Evolutionary conservation across 345 rosid species (phyloP).

Genomic region (Raphanus sativus): DNA sequence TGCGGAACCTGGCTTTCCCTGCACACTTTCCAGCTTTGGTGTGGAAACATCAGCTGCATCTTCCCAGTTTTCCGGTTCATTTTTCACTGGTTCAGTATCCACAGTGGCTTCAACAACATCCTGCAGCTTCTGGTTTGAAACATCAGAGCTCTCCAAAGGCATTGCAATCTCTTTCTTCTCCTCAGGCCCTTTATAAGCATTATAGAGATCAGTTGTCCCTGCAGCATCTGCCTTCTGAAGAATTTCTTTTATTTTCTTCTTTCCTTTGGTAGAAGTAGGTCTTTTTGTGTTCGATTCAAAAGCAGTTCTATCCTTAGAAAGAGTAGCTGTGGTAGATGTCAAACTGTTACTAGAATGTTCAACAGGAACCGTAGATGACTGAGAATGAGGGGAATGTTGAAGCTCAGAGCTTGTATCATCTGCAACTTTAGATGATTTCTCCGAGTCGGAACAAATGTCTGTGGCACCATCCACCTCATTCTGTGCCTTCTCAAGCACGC

Average conservation of each 20-base stretch:
- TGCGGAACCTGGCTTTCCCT: constrained; percentile 32
- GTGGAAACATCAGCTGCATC: constrained; percentile 89
- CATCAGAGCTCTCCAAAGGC: constrained; percentile 38
- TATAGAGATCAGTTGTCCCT: constrained; percentile 80
- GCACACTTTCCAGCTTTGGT: constrained; percentile 61
- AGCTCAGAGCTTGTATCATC: constrained; percentile 39
- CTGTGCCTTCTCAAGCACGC: constrained; percentile 28
- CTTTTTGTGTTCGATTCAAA: constrained; percentile 49
- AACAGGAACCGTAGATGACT: constrained; percentile 30
- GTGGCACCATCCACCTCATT: constrained; percentile 38
- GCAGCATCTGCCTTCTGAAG: constrained; percentile 95
- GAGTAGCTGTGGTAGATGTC: constrained; percentile 35
- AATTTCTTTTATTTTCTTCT: constrained; percentile 62
- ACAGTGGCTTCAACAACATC: constrained; percentile 35
- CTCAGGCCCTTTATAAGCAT: constrained; percentile 89
- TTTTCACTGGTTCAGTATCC: constrained; percentile 45
- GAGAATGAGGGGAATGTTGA: constrained; percentile 41
- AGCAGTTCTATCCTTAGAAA: constrained; percentile 51
- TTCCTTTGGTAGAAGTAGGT: constrained; percentile 45
- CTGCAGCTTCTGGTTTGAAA: constrained; percentile 35
- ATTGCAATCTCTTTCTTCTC: constrained; percentile 59
- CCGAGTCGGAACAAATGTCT: constrained; percentile 28
- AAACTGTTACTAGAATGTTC: constrained; percentile 41
- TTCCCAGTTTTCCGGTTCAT: constrained; percentile 96
- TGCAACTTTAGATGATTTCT: constrained; percentile 17